phyloP scores from a whole-genome alignment of 2,329 filamentous ascomycete species.

The Herpotrichia juniperi region DNA sequence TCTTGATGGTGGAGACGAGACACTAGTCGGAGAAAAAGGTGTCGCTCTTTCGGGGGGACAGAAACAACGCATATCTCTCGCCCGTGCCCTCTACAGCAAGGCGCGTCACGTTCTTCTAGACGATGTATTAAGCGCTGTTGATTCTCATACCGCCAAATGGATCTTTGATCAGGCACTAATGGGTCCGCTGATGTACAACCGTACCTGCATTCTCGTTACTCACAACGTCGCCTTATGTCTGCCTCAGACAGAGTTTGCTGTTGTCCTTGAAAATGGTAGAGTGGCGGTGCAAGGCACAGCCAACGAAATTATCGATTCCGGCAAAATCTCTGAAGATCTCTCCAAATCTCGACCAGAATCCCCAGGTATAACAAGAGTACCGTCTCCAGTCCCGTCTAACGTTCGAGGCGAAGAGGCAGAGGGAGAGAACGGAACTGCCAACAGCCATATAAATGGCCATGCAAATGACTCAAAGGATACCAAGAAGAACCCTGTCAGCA shows the following conservation, averaged over 20 bases:
- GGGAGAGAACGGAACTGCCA: slow-evolving; percentile 49
- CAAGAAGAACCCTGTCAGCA: slow-evolving; percentile 60
- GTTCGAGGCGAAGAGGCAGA: slow-evolving; percentile 64
- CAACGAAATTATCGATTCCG: slow-evolving; percentile 80
- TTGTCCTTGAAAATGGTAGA: slow-evolving; percentile 86
- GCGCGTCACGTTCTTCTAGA: slow-evolving; percentile 90
- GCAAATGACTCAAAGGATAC: slow-evolving; percentile 50
- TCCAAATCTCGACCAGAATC: slow-evolving; percentile 76
- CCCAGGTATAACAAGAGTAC: slow-evolving; percentile 70
- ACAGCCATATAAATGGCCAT: slow-evolving; percentile 55
- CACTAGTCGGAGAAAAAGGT: slow-evolving; percentile 94
- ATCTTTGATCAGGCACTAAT: slow-evolving; percentile 94
- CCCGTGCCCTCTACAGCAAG: slow-evolving; percentile 95
- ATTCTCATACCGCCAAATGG: slow-evolving; percentile 97
- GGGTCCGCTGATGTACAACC: slow-evolving; percentile 83
- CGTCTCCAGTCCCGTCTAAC: slow-evolving; percentile 80
- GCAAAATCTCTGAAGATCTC: slow-evolving; percentile 85
- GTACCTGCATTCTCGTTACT: slow-evolving; percentile 94
- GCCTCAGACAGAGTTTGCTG: slow-evolving; percentile 78
- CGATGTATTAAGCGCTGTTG: slow-evolving; percentile 94
- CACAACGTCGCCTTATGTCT: slow-evolving; percentile 92
- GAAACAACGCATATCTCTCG: slow-evolving; percentile 95
- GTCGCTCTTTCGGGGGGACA: slow-evolving; percentile 96
- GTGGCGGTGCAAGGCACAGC: slow-evolving; percentile 78
- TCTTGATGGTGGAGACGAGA: slow-evolving; percentile 89